Conservation (phyloP, 2,329 filamentous ascomycete genomes). For the Talaromyces funiculosus region DNA sequence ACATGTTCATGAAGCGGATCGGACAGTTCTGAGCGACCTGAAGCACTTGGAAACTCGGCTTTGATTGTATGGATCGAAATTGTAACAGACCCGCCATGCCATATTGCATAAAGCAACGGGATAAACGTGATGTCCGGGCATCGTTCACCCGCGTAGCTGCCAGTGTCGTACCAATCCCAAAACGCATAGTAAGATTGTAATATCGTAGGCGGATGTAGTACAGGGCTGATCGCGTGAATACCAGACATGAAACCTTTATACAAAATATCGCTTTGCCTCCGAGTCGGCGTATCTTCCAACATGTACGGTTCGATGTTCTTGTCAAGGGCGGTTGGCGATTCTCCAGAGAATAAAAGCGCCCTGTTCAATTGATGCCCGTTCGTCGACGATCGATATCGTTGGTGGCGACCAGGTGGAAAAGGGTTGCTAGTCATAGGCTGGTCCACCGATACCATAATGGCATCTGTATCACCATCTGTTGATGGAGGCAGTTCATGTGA, state of each 20-base stretch:
- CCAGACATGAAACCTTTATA: conserved; percentile 45
- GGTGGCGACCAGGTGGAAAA: background rate
- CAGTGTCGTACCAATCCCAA: conserved; percentile 43
- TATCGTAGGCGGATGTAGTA: conserved; percentile 41
- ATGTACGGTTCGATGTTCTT: conserved; percentile 35
- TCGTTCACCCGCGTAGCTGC: conserved; percentile 30
- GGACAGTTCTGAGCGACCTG: conserved; percentile 33
- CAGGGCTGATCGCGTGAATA: conserved; percentile 41
- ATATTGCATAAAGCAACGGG: conserved; percentile 42
- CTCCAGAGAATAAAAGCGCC: conserved; percentile 33
- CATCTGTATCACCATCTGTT: conserved; percentile 19
- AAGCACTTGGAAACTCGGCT: conserved; percentile 32
- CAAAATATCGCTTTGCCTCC: conserved; percentile 42
- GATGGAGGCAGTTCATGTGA: conserved; percentile 25
- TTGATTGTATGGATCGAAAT: conserved; percentile 39
- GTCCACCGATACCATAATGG: conserved; percentile 16
- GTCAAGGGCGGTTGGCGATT: conserved; percentile 30
- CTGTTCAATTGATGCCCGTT: conserved; percentile 30
- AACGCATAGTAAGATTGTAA: conserved; percentile 39
- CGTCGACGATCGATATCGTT: conserved; percentile 16
- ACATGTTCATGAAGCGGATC: conserved; percentile 39
- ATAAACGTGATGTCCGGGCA: conserved; percentile 40
- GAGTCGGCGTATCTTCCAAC: conserved; percentile 38
- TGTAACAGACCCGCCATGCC: conserved; percentile 45
- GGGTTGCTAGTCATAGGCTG: conserved; percentile 8